Conservation (phyloP, 1,284 basidiomycete genomes). For the Chalciporus sp. region DNA sequence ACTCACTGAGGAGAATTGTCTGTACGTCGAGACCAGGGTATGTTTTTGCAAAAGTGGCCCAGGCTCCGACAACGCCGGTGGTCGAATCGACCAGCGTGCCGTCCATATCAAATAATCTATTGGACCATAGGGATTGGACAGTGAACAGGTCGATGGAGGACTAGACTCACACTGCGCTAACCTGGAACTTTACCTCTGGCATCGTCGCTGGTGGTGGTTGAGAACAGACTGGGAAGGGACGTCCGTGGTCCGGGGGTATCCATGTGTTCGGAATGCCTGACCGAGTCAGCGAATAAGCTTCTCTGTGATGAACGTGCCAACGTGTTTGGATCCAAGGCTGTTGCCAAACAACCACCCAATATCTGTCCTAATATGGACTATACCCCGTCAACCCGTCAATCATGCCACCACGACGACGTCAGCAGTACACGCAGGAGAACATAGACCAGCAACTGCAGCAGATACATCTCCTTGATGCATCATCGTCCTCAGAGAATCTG, state of each 20-base stretch:
- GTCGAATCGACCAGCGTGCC: slow-evolving; percentile 78
- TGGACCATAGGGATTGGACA: slow-evolving; percentile 10
- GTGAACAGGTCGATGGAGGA: background rate
- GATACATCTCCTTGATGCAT: slow-evolving; percentile 83
- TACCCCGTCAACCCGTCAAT: slow-evolving; percentile 8
- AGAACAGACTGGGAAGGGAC: background rate
- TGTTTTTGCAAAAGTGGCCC: slow-evolving; percentile 63
- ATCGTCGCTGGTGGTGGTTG: slow-evolving; percentile 32
- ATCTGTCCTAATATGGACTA: slow-evolving; percentile 16
- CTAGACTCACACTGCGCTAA: slow-evolving; percentile 55
- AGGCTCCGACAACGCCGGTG: slow-evolving; percentile 73
- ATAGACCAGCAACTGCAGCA: slow-evolving; percentile 86
- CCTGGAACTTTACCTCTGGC: slow-evolving; percentile 49
- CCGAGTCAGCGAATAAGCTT: background rate
- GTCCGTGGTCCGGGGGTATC: background rate
- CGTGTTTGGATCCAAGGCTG: slow-evolving; percentile 29
- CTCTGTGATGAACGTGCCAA: background rate
- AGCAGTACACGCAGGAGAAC: slow-evolving; percentile 75
- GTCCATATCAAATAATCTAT: slow-evolving; percentile 78
- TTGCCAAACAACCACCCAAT: slow-evolving; percentile 31
- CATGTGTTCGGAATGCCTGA: background rate
- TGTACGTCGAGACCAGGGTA: slow-evolving; percentile 67
- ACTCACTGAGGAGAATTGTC: slow-evolving; percentile 62
- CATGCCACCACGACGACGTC: slow-evolving; percentile 75
- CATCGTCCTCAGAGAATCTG: slow-evolving; percentile 87